Evolutionary conservation across 768 basidiomycete genomes (phyloP), one percentile per base, ranked within the genome.

Genomic region (Lactifluus hygrophoroides): DNA sequence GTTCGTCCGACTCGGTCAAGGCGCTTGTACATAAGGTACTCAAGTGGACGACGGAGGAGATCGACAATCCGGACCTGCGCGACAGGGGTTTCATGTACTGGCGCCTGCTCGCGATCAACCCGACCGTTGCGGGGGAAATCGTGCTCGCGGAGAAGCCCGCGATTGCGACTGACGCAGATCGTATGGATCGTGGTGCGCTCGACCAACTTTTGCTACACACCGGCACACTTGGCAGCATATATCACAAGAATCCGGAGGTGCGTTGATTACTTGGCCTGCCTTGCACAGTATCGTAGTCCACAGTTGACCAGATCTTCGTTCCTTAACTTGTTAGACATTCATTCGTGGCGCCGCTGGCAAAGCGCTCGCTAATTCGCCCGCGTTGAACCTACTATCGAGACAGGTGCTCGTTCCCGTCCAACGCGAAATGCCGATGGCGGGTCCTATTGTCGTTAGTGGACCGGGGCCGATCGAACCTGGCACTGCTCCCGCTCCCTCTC

Each of bases 1-100:
- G 87, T 2, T 78, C 81, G 58, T 88, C 89, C 1, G 90, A 94
- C 25, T 85, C 82, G 10, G 83, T 88, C 6, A 94, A 96, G 68
- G 84, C 88, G 53, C 78, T 98, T 7, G 89, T 98, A 9, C 91
- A 93, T 69, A 96, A 94, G 68, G 89, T 98, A 6, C 77, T 99
- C 44, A 97, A 98, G 69, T 92, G 91, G 86, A 86, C 93, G 13
- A 99, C 96, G 7, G 95, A 99, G 70, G 90, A 96, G 64, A 85
- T 96, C 54, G 96, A 99, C 70, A 99, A 99, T 68, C 96, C 96
- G 8, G 96, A 99, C 75, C 77, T 99, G 21, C 82, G 96, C 34
- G 96, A 99, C 71, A 79, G 96, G 61, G 96, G 96, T 3, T 98
- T 94, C 76, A 98, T 99, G 89, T 99, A 98, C 73, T 99, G 96